A percentile compares a stretch with the other conserved stretches of the same genome.
These are phyloP conservation scores for Skeletonema menzelii DNA, from an alignment of 108 stramenopile genomes.

Conservation along the genomic window DNA sequence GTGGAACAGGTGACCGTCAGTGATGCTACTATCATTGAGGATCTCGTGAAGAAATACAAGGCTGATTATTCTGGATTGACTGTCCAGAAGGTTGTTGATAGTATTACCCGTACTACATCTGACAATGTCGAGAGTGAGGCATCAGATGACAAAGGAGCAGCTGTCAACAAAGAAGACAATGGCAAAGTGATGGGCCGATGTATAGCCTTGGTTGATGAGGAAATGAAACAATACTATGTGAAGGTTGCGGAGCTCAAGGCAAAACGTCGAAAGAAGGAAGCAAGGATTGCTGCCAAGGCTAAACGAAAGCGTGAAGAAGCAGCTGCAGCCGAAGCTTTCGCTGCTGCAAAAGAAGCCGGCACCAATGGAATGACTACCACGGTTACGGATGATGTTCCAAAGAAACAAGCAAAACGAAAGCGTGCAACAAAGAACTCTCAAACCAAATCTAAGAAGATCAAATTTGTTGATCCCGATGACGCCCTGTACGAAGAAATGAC, in stretches of 20 bases:
- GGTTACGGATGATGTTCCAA: neutral
- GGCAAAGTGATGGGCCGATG: neutral
- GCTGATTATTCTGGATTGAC: slow-evolving; percentile 9
- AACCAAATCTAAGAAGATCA: neutral
- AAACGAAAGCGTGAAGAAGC: slow-evolving; percentile 1
- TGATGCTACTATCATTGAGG: neutral
- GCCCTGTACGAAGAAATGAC: neutral
- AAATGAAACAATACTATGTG: slow-evolving; percentile 18
- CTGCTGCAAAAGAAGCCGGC: neutral
- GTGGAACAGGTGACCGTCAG: neutral
- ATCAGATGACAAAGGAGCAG: neutral
- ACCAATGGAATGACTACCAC: neutral
- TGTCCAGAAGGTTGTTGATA: slow-evolving; percentile 1
- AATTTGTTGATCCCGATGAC: slow-evolving; percentile 1
- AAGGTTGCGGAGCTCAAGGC: slow-evolving; percentile 11
- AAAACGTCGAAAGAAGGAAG: neutral
- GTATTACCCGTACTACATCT: neutral
- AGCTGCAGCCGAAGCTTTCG: neutral
- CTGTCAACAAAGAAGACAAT: neutral
- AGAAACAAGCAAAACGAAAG: neutral
- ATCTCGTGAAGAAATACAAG: slow-evolving; percentile 10
- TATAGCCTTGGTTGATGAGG: slow-evolving; percentile 7
- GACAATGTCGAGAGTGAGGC: neutral
- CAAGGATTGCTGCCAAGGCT: neutral
- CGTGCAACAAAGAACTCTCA: neutral